Percentiles rank a stretch among this genome's conserved stretches.
Conservation (phyloP, 176 grass and related monocot genomes). For the Areca catechu region DNA sequence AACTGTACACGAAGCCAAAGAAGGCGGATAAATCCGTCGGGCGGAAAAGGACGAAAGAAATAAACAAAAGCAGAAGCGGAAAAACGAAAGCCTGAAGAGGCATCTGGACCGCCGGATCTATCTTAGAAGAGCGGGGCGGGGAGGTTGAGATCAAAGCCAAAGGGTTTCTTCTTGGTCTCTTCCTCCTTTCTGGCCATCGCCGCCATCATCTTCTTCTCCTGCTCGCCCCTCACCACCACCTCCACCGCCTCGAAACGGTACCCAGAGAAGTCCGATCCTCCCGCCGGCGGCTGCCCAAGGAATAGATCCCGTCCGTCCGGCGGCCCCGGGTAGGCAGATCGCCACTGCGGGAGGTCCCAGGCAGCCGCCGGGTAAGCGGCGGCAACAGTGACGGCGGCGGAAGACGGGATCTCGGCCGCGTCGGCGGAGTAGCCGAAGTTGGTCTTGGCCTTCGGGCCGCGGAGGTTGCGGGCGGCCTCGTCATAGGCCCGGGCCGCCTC, state of each 20-base stretch:
- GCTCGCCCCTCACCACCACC: too few relatives aligned
- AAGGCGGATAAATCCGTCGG: too few relatives aligned
- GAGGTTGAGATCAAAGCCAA: constrained; percentile 7
- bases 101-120: background rate
- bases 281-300: background rate
- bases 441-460: constrained; percentile 19
- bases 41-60: background rate
- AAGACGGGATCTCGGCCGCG: background rate
- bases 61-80: background rate
- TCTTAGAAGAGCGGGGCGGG: constrained; percentile 9
- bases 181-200: background rate
- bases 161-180: background rate
- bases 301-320: constrained; percentile 6
- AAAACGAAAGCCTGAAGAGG: background rate
- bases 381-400: background rate
- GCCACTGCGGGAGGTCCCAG: background rate
- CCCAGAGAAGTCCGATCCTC: constrained; percentile 11
- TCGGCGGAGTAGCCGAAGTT: constrained; percentile 12
- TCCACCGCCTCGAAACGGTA: constrained; percentile 1
- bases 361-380: background rate
- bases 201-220: background rate
- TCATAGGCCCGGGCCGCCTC: constrained; percentile 24
- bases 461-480: constrained; percentile 18
- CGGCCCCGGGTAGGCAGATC: background rate
- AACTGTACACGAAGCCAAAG: too few relatives aligned